phyloP scores from a whole-genome alignment of 768 basidiomycete species.

The Termitomyces titanicus region DNA sequence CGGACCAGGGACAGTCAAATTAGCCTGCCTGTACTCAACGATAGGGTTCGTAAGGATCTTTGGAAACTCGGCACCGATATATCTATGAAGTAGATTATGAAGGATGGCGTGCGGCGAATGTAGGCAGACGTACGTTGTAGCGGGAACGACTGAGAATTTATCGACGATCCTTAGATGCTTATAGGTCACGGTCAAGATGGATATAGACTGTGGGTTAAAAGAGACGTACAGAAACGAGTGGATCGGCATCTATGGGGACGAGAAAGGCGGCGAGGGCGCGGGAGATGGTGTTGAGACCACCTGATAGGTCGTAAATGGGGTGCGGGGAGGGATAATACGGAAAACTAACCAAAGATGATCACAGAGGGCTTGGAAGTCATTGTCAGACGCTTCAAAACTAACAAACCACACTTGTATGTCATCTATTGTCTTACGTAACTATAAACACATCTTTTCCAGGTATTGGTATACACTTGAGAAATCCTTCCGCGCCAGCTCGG shows the following conservation, averaged over 20 bases:
- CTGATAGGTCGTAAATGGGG: slow-evolving; percentile 31
- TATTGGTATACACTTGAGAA: slow-evolving; percentile 80
- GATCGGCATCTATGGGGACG: slow-evolving; percentile 62
- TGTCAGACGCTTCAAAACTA: slow-evolving; percentile 7
- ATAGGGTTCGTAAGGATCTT: slow-evolving; percentile 60
- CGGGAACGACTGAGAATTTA: slow-evolving; percentile 67
- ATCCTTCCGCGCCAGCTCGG: slow-evolving; percentile 65
- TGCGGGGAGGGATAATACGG: background rate
- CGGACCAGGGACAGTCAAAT: slow-evolving; percentile 71
- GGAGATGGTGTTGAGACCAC: slow-evolving; percentile 79
- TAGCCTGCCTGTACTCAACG: slow-evolving; percentile 81
- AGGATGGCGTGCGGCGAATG: slow-evolving; percentile 15
- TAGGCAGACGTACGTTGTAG: slow-evolving; percentile 60
- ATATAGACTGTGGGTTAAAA: slow-evolving; percentile 4
- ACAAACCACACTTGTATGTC: slow-evolving; percentile 12
- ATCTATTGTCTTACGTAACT: slow-evolving; percentile 17
- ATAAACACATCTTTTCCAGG: slow-evolving; percentile 31
- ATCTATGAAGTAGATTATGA: slow-evolving; percentile 37
- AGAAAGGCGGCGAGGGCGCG: slow-evolving; percentile 66
- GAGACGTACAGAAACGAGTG: slow-evolving; percentile 65
- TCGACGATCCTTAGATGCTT: slow-evolving; percentile 72
- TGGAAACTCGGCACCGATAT: slow-evolving; percentile 74
- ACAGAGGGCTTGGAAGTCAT: slow-evolving; percentile 53
- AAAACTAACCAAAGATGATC: slow-evolving; percentile 68
- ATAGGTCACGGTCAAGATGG: slow-evolving; percentile 15